Evolutionary conservation across 306 rosid genomes (phyloP), one percentile per base, ranked within the genome.

Genomic region (Argentina anserina): DNA sequence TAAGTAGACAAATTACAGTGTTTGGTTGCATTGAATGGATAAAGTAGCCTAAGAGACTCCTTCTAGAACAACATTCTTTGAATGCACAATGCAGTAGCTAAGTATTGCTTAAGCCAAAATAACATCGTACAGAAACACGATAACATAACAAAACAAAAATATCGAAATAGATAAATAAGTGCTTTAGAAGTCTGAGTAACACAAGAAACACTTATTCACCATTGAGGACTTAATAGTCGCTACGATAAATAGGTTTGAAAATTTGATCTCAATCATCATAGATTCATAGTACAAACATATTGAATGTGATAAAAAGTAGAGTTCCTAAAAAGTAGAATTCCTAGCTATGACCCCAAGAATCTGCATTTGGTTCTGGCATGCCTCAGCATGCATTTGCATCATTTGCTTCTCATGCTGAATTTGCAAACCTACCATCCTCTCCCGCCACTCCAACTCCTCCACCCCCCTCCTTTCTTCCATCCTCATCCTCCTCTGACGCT

Each of bases 391-490:
- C 90, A 89, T 77, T 77, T 89, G 96, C 96, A 87, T 87, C 92
- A 87, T 87, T 66, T 90, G 96, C 76, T 88, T 90, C 84, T 93
- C 98, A 29, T 93, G 97, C 29, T 90, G 93, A 93, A 93, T 82
- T 83, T 90, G 98, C 97, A 93, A 76, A 0, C 81, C 87, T 66
- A 88, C 73, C 90, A 90, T 86, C 79, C 90, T 86, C 80, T 87
- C 90, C 84, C 90, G 84, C 98, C 98, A 93, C 52, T 93, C 94
- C 92, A 90, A 87, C 84, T 86, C 92, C 76, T 87, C 96, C 78
- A 86, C 92, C 72, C 87, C 96, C 86, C 90, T 87, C 86, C 77
- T 85, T 88, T 88, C 91, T 83, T 87, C 96, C 84, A 84, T 80
- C 42, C 71, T 82, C 92, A 65, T 86, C 84, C 96, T 77, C 83